Evolutionary conservation across 2,329 filamentous ascomycete genomes (phyloP).

Genomic region (Botrytis porri): DNA sequence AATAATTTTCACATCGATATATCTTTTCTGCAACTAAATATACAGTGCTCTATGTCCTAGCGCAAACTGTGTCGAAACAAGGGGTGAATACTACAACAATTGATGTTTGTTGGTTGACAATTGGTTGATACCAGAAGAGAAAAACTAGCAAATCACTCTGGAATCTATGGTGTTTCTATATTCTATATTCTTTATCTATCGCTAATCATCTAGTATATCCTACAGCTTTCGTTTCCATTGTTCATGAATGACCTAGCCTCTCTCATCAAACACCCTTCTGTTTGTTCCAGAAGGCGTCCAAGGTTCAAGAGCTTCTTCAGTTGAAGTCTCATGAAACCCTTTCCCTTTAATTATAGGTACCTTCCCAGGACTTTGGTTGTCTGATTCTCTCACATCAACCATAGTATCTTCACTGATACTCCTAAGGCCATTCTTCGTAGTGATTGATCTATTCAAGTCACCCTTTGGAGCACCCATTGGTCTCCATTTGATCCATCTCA

Average conservation of each 20-base stretch:
- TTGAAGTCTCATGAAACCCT: background rate
- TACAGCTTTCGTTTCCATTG: background rate
- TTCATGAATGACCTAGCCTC: no score
- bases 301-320: background rate
- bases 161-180: background rate
- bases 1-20: background rate
- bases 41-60: background rate
- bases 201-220: background rate
- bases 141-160: background rate
- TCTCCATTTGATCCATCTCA: background rate
- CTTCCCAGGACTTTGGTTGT: background rate
- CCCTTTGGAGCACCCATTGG: background rate
- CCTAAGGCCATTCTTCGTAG: background rate
- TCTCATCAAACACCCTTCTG: background rate
- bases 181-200: background rate
- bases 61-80: fast-evolving
- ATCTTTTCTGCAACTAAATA: background rate
- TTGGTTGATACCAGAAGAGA: background rate
- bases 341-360: background rate
- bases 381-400: background rate
- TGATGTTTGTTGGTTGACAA: background rate
- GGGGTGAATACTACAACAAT: background rate
- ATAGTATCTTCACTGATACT: background rate
- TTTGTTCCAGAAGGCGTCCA: background rate
- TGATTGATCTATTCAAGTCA: background rate